Conservation (phyloP, 2,329 filamentous ascomycete species). For the Sarocladium oryzae region DNA sequence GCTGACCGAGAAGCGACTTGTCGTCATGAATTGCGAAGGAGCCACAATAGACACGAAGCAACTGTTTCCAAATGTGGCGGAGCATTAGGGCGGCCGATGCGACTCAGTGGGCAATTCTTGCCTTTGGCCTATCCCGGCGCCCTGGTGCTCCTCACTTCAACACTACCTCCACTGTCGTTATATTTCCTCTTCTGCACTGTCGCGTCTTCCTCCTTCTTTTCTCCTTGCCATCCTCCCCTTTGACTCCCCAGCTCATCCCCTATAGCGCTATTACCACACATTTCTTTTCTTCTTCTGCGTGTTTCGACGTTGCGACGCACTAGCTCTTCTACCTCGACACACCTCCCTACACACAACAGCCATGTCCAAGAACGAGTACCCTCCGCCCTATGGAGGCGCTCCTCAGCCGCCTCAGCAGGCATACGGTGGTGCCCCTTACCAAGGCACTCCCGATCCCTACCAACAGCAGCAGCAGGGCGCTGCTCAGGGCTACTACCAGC, state of each 20-base stretch:
- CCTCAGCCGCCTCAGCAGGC: constrained; percentile 35
- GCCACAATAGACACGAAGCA: constrained; percentile 8
- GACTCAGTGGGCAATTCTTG: neutral
- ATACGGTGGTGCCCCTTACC: constrained; percentile 32
- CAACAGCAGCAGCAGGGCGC: constrained; percentile 18
- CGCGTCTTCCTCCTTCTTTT: neutral
- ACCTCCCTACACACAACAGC: constrained; percentile 6
- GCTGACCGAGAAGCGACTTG: no score
- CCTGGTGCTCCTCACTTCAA: neutral
- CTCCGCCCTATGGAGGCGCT: constrained; percentile 40
- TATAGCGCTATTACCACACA: neutral
- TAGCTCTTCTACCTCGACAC: no score
- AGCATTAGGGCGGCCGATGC: neutral
- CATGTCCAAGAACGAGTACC: constrained; percentile 41
- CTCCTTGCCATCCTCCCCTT: neutral
- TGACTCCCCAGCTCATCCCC: neutral
- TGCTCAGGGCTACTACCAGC: constrained; percentile 20
- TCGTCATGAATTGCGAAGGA: neutral
- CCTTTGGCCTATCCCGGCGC: constrained; percentile 1
- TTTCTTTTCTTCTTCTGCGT: neutral
- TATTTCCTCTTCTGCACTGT: constrained; percentile 5
- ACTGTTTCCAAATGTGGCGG: neutral
- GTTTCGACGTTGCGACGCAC: no score
- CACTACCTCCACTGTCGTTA: neutral
- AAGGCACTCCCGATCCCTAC: constrained; percentile 20